Evolutionary conservation across 495 filamentous ascomycete species (phyloP).

Genomic region (Penicillium lividum): DNA sequence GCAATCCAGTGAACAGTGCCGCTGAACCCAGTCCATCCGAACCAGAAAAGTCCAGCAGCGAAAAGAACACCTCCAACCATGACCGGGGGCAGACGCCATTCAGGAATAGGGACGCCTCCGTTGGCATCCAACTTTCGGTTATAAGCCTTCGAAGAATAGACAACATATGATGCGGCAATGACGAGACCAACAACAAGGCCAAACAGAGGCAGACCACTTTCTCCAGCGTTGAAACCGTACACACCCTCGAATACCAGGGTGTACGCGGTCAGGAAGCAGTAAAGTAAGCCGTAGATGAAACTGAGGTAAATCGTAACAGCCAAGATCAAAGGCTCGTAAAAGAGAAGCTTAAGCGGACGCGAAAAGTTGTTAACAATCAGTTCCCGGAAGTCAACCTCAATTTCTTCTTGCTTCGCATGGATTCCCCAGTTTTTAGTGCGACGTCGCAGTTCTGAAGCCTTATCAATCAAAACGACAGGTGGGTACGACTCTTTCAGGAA

Average conservation of each 20-base stretch:
- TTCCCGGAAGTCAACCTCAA: constrained; percentile 79
- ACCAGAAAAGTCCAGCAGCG: constrained; percentile 80
- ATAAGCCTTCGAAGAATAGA: constrained; percentile 33
- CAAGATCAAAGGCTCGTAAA: constrained; percentile 32
- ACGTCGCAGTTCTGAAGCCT: constrained; percentile 78
- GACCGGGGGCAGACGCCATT: constrained; percentile 82
- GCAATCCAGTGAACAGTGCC: constrained; percentile 77
- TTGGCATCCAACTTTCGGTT: constrained; percentile 69
- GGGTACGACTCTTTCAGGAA: constrained; percentile 87
- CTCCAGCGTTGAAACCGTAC: constrained; percentile 40
- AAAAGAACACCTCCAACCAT: constrained; percentile 77
- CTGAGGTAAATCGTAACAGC: constrained; percentile 34
- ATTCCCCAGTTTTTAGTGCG: constrained; percentile 91
- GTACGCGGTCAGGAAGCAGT: constrained; percentile 49
- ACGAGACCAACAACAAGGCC: constrained; percentile 46
- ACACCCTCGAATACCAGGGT: constrained; percentile 42
- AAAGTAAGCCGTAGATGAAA: constrained; percentile 47
- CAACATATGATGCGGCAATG: constrained; percentile 36
- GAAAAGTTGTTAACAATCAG: constrained; percentile 41
- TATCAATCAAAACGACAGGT: constrained; percentile 73
- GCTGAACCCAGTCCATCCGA: constrained; percentile 76
- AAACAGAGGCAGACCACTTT: constrained; percentile 43
- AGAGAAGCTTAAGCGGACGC: constrained; percentile 29
- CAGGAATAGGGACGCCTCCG: constrained; percentile 71
- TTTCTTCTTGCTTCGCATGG: constrained; percentile 91